A percentile compares a stretch with the other conserved stretches of the same genome.
phyloP scores from a whole-genome alignment of 1,139 yeast genomes.

The Pichia terricola region DNA sequence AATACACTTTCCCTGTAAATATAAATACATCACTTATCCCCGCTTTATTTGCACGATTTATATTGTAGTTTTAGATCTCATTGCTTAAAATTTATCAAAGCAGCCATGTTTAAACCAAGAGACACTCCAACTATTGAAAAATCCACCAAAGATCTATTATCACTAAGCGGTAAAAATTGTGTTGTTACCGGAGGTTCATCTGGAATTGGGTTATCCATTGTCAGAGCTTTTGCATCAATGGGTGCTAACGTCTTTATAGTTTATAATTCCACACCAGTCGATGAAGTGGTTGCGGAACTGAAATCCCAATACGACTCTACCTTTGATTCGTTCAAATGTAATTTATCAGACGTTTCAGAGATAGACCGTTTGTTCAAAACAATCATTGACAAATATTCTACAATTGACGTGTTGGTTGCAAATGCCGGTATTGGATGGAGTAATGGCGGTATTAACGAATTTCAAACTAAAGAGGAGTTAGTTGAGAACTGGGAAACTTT shows the following conservation, averaged over 20 bases:
- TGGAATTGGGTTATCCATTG: slow-evolving; percentile 84
- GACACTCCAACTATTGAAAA: slow-evolving; percentile 1
- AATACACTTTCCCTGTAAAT: no score
- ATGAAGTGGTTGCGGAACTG: slow-evolving; percentile 37
- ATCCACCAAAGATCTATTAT: slow-evolving; percentile 35
- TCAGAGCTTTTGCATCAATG: slow-evolving; percentile 81
- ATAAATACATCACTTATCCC: no score
- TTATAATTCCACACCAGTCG: slow-evolving; percentile 60
- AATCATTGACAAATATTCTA: slow-evolving; percentile 45
- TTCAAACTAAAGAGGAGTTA: slow-evolving; percentile 35
- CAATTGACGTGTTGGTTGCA: slow-evolving; percentile 55
- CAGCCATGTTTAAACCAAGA: slow-evolving; percentile 6
- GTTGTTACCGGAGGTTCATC: slow-evolving; percentile 80
- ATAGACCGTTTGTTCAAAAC: slow-evolving; percentile 34
- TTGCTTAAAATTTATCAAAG: not conserved
- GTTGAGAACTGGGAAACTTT: slow-evolving; percentile 39
- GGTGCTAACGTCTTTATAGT: slow-evolving; percentile 88
- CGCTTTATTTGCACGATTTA: no score
- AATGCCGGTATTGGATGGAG: slow-evolving; percentile 60
- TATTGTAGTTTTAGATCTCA: no score
- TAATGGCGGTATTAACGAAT: slow-evolving; percentile 35
- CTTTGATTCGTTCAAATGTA: slow-evolving; percentile 39
- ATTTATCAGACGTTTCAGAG: slow-evolving; percentile 34
- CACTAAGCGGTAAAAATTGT: slow-evolving; percentile 77
- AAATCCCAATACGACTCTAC: slow-evolving; percentile 38